Percentiles rank a stretch among this genome's conserved stretches.
phyloP scores from a whole-genome alignment of 1,284 basidiomycete genomes.

The Salmacisia buchloeana region DNA sequence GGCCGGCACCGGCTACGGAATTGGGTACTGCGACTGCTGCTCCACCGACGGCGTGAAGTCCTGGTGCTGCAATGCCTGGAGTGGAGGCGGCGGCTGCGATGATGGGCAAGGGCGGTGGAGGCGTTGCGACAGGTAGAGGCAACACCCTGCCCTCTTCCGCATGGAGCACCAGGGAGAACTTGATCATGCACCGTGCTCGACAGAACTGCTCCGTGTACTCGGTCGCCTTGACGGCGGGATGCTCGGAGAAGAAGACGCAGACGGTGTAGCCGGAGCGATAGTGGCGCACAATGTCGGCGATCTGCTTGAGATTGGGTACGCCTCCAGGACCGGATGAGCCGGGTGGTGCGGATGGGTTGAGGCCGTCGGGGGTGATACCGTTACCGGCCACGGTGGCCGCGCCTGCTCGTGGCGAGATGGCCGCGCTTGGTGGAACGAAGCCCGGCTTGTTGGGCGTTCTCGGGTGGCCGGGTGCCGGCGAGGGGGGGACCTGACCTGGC shows the following conservation, averaged over 20 bases:
- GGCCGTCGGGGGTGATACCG: neutral
- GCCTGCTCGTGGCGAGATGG: constrained; percentile 1
- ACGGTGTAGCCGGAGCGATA: constrained; percentile 39
- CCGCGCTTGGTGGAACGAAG: neutral
- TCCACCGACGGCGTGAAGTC: neutral
- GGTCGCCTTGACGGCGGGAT: constrained; percentile 68
- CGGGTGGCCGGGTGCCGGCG: neutral
- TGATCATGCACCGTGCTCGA: constrained; percentile 83
- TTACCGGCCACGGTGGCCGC: neutral
- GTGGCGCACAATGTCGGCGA: constrained; percentile 52
- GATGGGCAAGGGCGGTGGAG: constrained; percentile 47
- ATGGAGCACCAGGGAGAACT: constrained; percentile 81
- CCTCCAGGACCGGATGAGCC: constrained; percentile 12
- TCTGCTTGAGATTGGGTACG: constrained; percentile 38
- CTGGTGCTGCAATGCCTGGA: neutral
- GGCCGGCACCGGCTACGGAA: neutral
- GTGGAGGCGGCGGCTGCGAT: neutral
- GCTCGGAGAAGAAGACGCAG: constrained; percentile 35
- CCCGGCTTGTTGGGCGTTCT: constrained; percentile 1
- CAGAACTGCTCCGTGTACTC: constrained; percentile 83
- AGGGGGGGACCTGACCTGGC: neutral
- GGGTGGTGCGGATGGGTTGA: neutral
- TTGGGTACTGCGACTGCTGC: constrained; percentile 25
- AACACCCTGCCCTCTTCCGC: constrained; percentile 77
- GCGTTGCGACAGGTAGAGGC: constrained; percentile 76